Percentiles rank a stretch among this genome's conserved stretches.
These are phyloP conservation scores for Starmerella etchellsii DNA, from an alignment of 805 yeast species.

Conservation along the genomic window DNA sequence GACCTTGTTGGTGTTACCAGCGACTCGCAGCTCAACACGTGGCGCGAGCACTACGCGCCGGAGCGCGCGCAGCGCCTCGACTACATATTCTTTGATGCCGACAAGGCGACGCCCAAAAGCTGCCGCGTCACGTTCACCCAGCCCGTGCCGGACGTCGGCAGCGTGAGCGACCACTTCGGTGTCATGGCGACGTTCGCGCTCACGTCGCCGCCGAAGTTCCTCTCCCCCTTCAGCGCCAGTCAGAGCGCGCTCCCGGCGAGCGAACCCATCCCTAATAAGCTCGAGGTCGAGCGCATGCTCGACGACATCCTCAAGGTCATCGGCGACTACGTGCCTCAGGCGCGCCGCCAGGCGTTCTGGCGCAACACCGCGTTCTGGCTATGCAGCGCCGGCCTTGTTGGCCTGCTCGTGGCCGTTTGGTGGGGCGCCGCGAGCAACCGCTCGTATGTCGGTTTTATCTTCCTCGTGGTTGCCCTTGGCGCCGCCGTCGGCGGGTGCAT, in stretches of 20 bases:
- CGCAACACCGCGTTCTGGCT: conserved; percentile 50
- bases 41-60: conserved; percentile 46
- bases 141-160: conserved; percentile 49
- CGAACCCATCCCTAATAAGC: not conserved
- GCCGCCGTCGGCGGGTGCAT: conserved; percentile 54
- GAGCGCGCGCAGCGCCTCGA: conserved; percentile 80
- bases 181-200: conserved; percentile 24
- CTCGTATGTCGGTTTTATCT: conserved; percentile 55
- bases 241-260: not conserved
- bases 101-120: conserved; percentile 38
- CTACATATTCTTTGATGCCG: conserved; percentile 66
- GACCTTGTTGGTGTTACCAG: conserved; percentile 73
- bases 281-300: conserved; percentile 25
- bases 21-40: conserved; percentile 75
- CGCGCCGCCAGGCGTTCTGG: conserved; percentile 49
- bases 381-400: conserved; percentile 42
- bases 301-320: conserved; percentile 40
- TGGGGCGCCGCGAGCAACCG: conserved; percentile 43
- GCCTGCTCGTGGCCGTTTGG: conserved; percentile 40
- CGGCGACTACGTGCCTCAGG: conserved; percentile 38
- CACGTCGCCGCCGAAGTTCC: too few relatives aligned
- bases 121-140: conserved; percentile 71
- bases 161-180: conserved; percentile 90
- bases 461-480: conserved; percentile 43
- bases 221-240: not conserved